Evolutionary conservation across 768 basidiomycete species (phyloP).

Genomic region (Psilocybe azurescens): DNA sequence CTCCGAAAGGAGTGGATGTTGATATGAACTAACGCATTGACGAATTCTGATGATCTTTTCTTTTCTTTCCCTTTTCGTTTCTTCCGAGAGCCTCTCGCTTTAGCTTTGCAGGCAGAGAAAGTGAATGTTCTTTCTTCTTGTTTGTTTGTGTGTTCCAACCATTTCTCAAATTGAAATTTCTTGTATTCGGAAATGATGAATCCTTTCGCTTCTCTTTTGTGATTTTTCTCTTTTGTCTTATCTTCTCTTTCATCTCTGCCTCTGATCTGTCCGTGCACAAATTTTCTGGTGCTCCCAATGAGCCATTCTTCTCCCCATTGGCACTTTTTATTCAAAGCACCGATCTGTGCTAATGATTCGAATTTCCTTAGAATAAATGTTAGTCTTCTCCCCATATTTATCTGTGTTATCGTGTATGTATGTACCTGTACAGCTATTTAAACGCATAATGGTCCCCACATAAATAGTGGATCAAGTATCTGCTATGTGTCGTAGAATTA

Average conservation of each 20-base stretch:
- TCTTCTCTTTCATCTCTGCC: too few relatives aligned
- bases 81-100: not conserved
- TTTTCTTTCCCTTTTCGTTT: not conserved
- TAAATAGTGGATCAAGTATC: too few relatives aligned
- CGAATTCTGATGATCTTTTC: not conserved
- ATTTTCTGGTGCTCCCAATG: too few relatives aligned
- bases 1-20: not conserved
- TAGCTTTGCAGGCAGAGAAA: not conserved
- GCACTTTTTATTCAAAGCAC: too few relatives aligned
- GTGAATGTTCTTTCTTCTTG: not conserved
- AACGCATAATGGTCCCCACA: too few relatives aligned
- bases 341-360: not conserved
- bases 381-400: not conserved
- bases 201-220: too few relatives aligned
- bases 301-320: too few relatives aligned
- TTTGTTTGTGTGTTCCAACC: not conserved
- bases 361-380: not conserved
- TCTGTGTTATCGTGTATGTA: not conserved
- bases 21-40: slow-evolving; percentile 1
- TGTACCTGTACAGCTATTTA: not conserved
- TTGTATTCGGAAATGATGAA: too few relatives aligned
- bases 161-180: too few relatives aligned
- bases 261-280: too few relatives aligned
- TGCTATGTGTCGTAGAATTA: too few relatives aligned
- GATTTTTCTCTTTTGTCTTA: too few relatives aligned